These are phyloP conservation scores for Colletotrichum agaves DNA, from an alignment of 2,329 filamentous ascomycete species.

Conservation along the genomic window DNA sequence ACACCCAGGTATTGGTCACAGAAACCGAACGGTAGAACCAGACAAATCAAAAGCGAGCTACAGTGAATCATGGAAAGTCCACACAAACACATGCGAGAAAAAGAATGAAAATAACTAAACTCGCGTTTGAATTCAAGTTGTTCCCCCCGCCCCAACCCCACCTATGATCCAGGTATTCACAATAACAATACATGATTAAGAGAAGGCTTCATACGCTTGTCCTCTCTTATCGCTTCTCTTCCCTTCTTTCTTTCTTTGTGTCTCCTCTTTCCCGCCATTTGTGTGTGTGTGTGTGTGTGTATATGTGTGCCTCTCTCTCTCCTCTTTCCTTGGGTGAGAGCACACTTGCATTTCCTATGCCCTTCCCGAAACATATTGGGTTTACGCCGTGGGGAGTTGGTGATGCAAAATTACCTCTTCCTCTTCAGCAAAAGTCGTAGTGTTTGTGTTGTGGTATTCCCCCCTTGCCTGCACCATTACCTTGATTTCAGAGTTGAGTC, in stretches of 20 bases:
- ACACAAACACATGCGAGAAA: neutral
- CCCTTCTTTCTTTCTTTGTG: neutral
- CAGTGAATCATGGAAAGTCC: too few species aligned
- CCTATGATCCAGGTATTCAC: constrained; percentile 35
- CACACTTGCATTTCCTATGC: neutral
- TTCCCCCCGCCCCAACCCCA: constrained; percentile 3
- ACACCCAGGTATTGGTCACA: too few species aligned
- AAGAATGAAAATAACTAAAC: constrained; percentile 9
- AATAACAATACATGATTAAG: constrained; percentile 37
- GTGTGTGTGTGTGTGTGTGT: too few species aligned
- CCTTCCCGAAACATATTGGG: neutral
- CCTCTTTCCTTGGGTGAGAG: neutral
- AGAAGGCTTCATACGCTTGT: constrained; percentile 30
- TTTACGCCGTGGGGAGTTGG: neutral
- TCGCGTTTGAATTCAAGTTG: constrained; percentile 28
- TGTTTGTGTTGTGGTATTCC: neutral
- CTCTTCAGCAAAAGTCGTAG: neutral
- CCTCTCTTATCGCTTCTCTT: constrained; percentile 5
- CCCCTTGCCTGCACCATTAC: neutral
- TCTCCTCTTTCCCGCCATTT: neutral
- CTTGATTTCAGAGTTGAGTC: too few species aligned
- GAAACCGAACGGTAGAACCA: too few species aligned
- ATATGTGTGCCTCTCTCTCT: too few species aligned
- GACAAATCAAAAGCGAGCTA: too few species aligned
- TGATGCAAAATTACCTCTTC: neutral